Percentiles rank a stretch among this genome's conserved stretches.
Evolutionary conservation across 179 eudicot genomes (phyloP).

Genomic region (Monotropa hypopitys): DNA sequence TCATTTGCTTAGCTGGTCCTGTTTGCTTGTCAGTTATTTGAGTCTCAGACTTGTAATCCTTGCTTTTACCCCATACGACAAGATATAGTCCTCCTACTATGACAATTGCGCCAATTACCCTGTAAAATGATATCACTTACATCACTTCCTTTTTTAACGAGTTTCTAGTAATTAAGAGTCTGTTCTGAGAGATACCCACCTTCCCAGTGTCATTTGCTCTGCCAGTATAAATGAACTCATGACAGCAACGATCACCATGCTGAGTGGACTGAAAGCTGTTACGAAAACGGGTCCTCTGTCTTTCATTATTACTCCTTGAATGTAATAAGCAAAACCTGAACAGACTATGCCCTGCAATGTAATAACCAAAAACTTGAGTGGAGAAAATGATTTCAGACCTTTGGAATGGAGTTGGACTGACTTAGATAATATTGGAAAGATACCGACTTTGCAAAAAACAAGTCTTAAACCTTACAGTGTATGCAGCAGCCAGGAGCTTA

Average conservation of each 20-base stretch:
- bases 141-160: background rate
- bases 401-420: background rate
- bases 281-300: constrained; percentile 82
- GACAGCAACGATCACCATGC: constrained; percentile 74
- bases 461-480: constrained; percentile 41
- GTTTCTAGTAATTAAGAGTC: background rate
- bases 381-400: background rate
- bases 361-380: no score
- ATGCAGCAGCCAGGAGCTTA: constrained; percentile 42
- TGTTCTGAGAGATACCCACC: constrained; percentile 40
- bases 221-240: constrained; percentile 52
- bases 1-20: constrained; percentile 9
- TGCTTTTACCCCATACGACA: constrained; percentile 56
- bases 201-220: constrained; percentile 57
- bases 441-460: background rate
- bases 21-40: constrained; percentile 15
- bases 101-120: constrained; percentile 34
- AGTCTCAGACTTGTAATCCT: constrained; percentile 22
- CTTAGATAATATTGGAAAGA: background rate
- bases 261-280: constrained; percentile 65
- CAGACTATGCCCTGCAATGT: constrained; percentile 72
- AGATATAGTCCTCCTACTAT: constrained; percentile 41
- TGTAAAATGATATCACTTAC: constrained; percentile 10
- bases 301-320: constrained; percentile 67
- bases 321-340: constrained; percentile 62